phyloP scores from a whole-genome alignment of 2,329 filamentous ascomycete species.

The Coniochaeta ligniaria region DNA sequence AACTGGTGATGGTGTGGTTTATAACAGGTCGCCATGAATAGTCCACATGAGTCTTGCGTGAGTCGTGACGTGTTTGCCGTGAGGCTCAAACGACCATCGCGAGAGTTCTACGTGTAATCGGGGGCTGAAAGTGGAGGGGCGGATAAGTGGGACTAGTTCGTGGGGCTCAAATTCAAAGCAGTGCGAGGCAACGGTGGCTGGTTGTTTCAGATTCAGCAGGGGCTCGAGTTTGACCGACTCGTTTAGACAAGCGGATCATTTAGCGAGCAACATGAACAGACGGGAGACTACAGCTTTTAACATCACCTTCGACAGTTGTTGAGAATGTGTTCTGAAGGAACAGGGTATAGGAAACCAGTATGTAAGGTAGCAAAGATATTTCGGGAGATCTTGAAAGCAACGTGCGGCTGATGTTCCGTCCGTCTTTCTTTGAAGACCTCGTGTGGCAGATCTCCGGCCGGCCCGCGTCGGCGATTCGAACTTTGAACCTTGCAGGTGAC shows the following conservation, averaged over 20 bases:
- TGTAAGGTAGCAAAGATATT: neutral
- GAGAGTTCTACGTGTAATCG: neutral
- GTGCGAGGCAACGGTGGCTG: neutral
- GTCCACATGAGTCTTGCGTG: no score
- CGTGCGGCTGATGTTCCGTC: no score
- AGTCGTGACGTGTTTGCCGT: no score
- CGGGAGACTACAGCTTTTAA: no score
- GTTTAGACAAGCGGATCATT: neutral
- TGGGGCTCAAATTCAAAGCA: neutral
- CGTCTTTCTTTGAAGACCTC: neutral
- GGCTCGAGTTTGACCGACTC: neutral
- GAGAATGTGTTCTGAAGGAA: no score
- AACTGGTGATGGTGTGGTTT: no score
- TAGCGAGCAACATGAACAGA: neutral
- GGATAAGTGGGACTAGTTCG: neutral
- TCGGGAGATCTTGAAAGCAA: neutral
- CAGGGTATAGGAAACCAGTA: no score
- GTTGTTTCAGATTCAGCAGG: slow-evolving; percentile 1
- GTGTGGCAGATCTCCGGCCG: neutral
- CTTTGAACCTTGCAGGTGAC: neutral
- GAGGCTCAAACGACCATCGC: neutral
- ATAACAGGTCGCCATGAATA: no score
- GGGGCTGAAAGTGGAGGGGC: neutral
- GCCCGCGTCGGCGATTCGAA: neutral
- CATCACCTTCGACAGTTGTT: no score